Base-by-base conservation (phyloP, 441 rosid genomes). In the Euphorbia schlechtendalii region DNA sequence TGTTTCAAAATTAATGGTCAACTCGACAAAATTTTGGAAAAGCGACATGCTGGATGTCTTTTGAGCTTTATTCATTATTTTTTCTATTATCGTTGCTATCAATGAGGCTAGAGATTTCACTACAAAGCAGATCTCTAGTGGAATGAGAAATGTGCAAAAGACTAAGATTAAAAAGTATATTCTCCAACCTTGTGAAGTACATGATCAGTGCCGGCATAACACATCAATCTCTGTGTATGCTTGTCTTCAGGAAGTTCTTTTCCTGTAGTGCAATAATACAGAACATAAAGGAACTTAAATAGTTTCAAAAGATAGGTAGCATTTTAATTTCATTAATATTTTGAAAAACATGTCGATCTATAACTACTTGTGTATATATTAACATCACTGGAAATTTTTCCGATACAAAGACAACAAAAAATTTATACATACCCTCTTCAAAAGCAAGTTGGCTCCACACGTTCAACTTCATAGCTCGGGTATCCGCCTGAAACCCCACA, bases 361-460 rank as follows among this genome's bases (percentile, higher is more conserved):
- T 8, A 2, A 17, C 27, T 65, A 38, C 25, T 5, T 14, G n/a
- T 14, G 36, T 32, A 21, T 21, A 32, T 32, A 32, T 52, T 9
- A 52, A 52, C 28, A 52, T 52, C 56, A 52, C 2, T 7, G 0
- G 5, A 55, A 36, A 22, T 2, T 28, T 40, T 54, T 22, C 48
- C 9, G 1, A 66, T 11, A 5, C 24, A 56, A 38, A 8, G n/a
- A 14, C 3, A 10, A 18, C 10, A 61, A 54, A 27, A 3, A 24
- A 0, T 14, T 17, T 18, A 25, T 20, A 20, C 69, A 66, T 75
- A 90, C 96, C 96, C 80, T 93, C 96, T 83, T 93, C 97, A 25
- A 75, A 54, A 68, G 95, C 95, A 66, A 90, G 91, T 81, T 88
- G 96, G 74, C 85, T 86, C 97, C 97, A 93, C 46, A 87, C 88